Base-by-base conservation (phyloP, 1,139 yeast species). In the Pichia sp. region DNA sequence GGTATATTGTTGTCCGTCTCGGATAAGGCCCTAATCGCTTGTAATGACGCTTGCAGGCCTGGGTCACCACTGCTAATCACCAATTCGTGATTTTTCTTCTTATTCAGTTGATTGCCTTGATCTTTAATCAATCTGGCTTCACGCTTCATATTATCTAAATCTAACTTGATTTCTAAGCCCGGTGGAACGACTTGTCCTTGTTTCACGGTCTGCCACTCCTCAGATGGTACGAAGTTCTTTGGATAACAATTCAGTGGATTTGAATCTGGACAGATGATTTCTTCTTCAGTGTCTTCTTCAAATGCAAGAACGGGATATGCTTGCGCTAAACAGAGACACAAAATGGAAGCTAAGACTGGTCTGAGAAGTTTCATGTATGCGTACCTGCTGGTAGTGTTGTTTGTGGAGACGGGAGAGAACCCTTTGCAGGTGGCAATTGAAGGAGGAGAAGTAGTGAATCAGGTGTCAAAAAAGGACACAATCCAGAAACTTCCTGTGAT, bases 181-280 rank as follows among this genome's bases (percentile, higher is more conserved):
- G 76, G 76, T 1, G 96, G 96, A 8, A 88, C 73, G 15, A 76
- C 74, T 60, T 86, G 95, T 15, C 85, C 87, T 51, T 76, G 81
- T 61, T 70, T 75, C 9, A 90, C 77, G 2, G 61, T 61, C 68
- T 83, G 82, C 95, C 96, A 90, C 56, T 83, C 77, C 3, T 61
- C 53, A 0, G 81, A 67, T 1, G 96, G 85, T 35, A 65, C 76
- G 58, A 88, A 86, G 2, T 77, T 56, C 46, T 67, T 67, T 0
- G 90, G 86, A 58, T 84, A 86, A 59, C 94, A 85, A 54, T 79
- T 77, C 10, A 62, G 57, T 2, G 75, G 71, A 53, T 75, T 70
- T 3, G 62, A 54, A 12, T 73, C 73, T 18, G 72, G 70, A 59
- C 85, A 81, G 42, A 79, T 71, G 17, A 71, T 65, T 14, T 53